Evolutionary conservation across 768 basidiomycete species (phyloP).

Genomic region (Leccinum arenicola): DNA sequence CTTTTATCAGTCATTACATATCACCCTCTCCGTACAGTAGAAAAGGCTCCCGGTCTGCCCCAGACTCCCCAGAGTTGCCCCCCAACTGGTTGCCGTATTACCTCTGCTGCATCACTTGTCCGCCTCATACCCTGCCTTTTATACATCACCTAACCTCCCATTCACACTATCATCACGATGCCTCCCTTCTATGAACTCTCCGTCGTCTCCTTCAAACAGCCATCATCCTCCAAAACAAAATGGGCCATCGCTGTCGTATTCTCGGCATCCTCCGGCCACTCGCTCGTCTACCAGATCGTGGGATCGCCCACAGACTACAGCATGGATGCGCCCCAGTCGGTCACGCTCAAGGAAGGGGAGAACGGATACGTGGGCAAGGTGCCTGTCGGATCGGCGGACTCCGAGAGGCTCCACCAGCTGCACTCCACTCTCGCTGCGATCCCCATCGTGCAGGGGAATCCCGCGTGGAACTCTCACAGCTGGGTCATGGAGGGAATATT

Average conservation of each 20-base stretch:
- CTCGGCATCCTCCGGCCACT: conserved; percentile 27
- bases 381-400: conserved; percentile 26
- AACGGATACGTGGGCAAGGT: conserved; percentile 24
- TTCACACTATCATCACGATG: conserved; percentile 15
- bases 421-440: conserved; percentile 28
- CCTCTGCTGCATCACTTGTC: neutral
- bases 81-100: neutral
- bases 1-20: conserved; percentile 14
- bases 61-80: conserved; percentile 2
- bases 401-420: conserved; percentile 27
- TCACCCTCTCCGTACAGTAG: conserved; percentile 11
- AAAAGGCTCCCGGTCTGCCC: conserved; percentile 18
- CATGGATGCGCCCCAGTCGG: conserved; percentile 32
- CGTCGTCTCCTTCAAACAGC: conserved; percentile 26
- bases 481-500: conserved; percentile 34
- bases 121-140: neutral
- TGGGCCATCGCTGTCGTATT: conserved; percentile 31
- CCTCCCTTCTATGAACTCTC: conserved; percentile 34
- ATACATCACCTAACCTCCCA: neutral
- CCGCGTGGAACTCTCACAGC: conserved; percentile 27
- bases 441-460: conserved; percentile 25
- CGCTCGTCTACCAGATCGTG: conserved; percentile 31
- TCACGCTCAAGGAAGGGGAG: conserved; percentile 31
- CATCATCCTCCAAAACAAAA: conserved; percentile 18
- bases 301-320: conserved; percentile 28